Evolutionary conservation across 768 basidiomycete species (phyloP).

Genomic region (Rickenella mellea): DNA sequence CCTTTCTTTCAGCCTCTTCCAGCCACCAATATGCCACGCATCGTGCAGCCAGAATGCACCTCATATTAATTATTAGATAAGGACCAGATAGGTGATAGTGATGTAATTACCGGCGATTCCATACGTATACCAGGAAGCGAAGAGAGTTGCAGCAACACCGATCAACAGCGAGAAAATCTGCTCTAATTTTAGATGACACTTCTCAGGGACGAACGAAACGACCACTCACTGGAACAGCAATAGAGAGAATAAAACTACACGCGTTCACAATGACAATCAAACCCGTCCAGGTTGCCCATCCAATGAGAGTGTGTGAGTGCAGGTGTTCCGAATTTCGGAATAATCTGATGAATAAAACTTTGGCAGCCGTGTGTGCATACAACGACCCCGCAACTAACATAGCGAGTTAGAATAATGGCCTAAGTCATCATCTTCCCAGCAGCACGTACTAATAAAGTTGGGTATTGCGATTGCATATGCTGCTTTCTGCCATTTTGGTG

Average conservation of each 20-base stretch:
- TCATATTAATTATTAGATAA: neutral
- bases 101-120: slow-evolving; percentile 39
- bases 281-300: slow-evolving; percentile 37
- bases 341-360: slow-evolving; percentile 41
- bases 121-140: slow-evolving; percentile 53
- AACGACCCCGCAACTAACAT: slow-evolving; percentile 37
- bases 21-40: slow-evolving; percentile 31
- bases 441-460: slow-evolving; percentile 29
- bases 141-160: slow-evolving; percentile 42
- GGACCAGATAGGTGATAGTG: neutral
- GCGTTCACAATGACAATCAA: slow-evolving; percentile 32
- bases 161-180: slow-evolving; percentile 48
- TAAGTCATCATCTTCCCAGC: neutral
- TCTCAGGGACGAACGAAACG: no score
- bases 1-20: slow-evolving; percentile 20
- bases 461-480: slow-evolving; percentile 38
- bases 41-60: slow-evolving; percentile 50
- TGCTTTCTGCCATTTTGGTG: slow-evolving; percentile 39
- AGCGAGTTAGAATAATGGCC: neutral
- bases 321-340: slow-evolving; percentile 40
- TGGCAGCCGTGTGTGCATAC: slow-evolving; percentile 43
- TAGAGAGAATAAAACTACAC: slow-evolving; percentile 36
- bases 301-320: slow-evolving; percentile 39
- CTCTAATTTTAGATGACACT: no score
- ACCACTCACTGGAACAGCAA: slow-evolving; percentile 42